phyloP scores from a whole-genome alignment of 139 green algal species.

The Asterochloris sp. region DNA sequence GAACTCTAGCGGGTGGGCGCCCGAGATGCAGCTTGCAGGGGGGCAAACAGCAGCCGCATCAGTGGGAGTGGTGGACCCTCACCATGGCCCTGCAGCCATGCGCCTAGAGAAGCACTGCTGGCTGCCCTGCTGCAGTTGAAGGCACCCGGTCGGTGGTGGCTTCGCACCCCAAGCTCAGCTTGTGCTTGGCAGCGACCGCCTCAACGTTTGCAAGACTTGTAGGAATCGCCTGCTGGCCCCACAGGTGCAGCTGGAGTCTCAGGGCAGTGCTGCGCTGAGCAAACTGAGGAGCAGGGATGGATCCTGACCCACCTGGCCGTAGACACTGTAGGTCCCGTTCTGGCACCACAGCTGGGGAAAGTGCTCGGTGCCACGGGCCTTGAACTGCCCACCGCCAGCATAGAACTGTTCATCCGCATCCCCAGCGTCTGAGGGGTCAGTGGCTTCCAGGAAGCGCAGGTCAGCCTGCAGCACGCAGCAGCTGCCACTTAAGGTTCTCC shows the following conservation, averaged over 20 bases:
- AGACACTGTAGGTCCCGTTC: slow-evolving; percentile 29
- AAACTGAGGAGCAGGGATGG: neutral
- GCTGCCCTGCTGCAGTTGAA: too few relatives aligned
- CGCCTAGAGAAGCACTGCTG: too few relatives aligned
- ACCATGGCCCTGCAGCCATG: too few relatives aligned
- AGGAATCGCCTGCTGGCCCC: neutral
- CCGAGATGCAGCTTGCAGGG: too few relatives aligned
- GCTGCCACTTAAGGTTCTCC: too few relatives aligned
- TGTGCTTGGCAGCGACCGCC: neutral
- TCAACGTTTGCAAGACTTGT: neutral
- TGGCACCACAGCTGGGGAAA: slow-evolving; percentile 67
- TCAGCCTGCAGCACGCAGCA: slow-evolving; percentile 7
- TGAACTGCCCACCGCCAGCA: slow-evolving; percentile 21
- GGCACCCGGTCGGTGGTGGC: too few relatives aligned
- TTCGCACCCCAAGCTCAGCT: too few relatives aligned
- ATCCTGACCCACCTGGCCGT: slow-evolving; percentile 20
- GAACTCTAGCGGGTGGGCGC: too few relatives aligned
- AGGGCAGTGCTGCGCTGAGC: neutral
- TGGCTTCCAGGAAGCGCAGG: slow-evolving; percentile 28
- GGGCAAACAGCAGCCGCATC: too few relatives aligned
- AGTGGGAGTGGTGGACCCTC: too few relatives aligned
- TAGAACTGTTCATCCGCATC: slow-evolving; percentile 26
- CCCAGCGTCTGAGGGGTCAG: neutral
- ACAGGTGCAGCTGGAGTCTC: neutral
- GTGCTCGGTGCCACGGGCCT: slow-evolving; percentile 20